Evolutionary conservation across 345 rosid species (phyloP), one percentile per base, ranked within the genome.

Genomic region (Eucalyptus erythrocorys): DNA sequence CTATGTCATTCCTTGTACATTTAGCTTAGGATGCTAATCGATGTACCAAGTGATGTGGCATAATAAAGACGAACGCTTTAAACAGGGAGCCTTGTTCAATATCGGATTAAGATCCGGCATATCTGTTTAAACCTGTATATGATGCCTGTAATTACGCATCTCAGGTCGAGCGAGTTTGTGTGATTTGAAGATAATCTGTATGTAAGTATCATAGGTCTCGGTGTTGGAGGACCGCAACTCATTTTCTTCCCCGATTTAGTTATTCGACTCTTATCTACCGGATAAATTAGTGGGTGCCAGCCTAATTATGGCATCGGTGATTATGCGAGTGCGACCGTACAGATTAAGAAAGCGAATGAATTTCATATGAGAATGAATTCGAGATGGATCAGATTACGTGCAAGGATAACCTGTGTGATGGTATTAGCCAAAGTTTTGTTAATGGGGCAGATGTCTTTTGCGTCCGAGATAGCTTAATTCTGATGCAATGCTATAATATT

Each of bases 111-210:
- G 24, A 76, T 76, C 0, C 2, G 27, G 14, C 47, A 21, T 6
- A 47, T 40, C 27, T 4, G 0, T 21, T 4, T 42, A 37, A 21
- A 76, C 4, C 3, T 11, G 7, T 21, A 40, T 40, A 6, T 10
- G 8, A 37, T 0, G 26, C 0, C 0, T 37, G 24, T 27, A 19
- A 2, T 17, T 34, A 40, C 6, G 7, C 8, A 76, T 76, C 27
- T 37, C 2, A 1, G 0, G 5, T 40, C 3, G 47, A 6, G 30
- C 0, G 3, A 21, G 1, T 6, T 76, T 12, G 12, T 13, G 7
- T 4, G 30, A 21, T 21, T 76, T 6, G 15, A 22, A 76, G 30
- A 2, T 76, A 76, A 22, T 76, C 1, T 21, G 1, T 21, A 22
- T 37, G 13, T 21, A 11, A 76, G 27, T 21, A 76, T 76, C 15